Conservation (phyloP, 257 asterid species). For the Buddleja alternifolia region DNA sequence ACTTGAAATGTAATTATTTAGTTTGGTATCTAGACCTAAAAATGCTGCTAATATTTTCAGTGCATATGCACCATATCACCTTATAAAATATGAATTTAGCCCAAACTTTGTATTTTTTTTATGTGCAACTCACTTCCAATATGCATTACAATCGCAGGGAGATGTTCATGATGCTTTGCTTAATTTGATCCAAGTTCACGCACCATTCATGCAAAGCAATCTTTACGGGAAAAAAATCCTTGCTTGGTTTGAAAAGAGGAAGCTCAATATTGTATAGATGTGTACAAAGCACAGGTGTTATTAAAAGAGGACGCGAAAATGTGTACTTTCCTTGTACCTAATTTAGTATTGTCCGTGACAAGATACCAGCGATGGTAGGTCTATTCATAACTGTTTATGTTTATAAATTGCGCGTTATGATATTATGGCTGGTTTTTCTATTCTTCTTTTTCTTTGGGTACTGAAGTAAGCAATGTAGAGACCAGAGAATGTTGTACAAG, state of each 20-base stretch:
- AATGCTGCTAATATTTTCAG: not conserved
- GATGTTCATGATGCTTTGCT: constrained; percentile 28
- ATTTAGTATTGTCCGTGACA: not conserved
- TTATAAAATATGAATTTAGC: not conserved
- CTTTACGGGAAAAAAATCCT: constrained; percentile 70
- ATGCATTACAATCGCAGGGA: constrained; percentile 48
- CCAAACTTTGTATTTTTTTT: not conserved
- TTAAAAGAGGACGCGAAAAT: not conserved
- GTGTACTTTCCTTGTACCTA: constrained; percentile 9
- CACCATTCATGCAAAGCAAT: constrained; percentile 58
- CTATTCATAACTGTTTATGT: not conserved
- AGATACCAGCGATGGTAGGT: not conserved
- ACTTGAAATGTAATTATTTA: too few species aligned
- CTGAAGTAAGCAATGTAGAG: constrained; percentile 8
- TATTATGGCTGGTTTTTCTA: too few species aligned
- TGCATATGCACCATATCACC: not conserved
- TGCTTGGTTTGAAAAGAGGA: constrained; percentile 48
- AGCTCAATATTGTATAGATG: constrained; percentile 25
- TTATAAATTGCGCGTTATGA: too few species aligned
- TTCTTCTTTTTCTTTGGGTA: too few species aligned
- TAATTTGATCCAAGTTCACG: constrained; percentile 37
- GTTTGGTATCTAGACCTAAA: not conserved
- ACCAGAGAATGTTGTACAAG: constrained; percentile 38
- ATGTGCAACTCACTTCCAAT: not conserved
- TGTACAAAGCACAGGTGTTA: constrained; percentile 22